These are phyloP conservation scores for Sclerotinia minor DNA, from an alignment of 2,329 filamentous ascomycete species.

Conservation along the genomic window DNA sequence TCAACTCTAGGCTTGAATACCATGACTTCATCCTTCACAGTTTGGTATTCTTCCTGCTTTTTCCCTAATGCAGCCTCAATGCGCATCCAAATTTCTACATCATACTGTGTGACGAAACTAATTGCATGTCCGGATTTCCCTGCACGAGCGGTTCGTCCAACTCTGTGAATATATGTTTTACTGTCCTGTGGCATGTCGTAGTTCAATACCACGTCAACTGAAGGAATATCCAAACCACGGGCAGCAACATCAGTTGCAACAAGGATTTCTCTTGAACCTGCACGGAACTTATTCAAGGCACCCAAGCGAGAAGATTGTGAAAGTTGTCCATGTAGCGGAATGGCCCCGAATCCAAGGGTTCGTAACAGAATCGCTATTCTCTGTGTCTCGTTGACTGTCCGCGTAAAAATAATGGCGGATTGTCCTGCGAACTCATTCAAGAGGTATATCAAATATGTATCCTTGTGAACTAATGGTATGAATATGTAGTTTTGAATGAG, in stretches of 20 bases:
- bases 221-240: constrained; percentile 87
- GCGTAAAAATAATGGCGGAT: constrained; percentile 83
- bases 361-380: constrained; percentile 80
- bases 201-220: constrained; percentile 86
- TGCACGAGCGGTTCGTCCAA: constrained; percentile 83
- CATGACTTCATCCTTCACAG: constrained; percentile 81
- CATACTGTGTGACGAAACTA: constrained; percentile 82
- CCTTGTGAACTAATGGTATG: constrained; percentile 83
- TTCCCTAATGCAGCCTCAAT: constrained; percentile 83
- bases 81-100: constrained; percentile 74
- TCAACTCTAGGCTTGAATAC: constrained; percentile 74
- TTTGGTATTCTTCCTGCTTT: constrained; percentile 68
- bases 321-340: constrained; percentile 90
- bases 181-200: constrained; percentile 80
- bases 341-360: constrained; percentile 82
- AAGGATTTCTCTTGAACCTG: constrained; percentile 77
- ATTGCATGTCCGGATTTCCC: constrained; percentile 82
- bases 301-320: constrained; percentile 84
- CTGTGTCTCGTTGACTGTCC: constrained; percentile 90
- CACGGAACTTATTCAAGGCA: constrained; percentile 85
- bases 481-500: constrained; percentile 85
- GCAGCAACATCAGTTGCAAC: constrained; percentile 94
- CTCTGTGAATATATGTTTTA: constrained; percentile 89
- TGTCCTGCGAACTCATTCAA: constrained; percentile 86
- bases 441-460: constrained; percentile 83